Evolutionary conservation across 1,284 basidiomycete species (phyloP).

Genomic region (Tranzscheliella williamsii): DNA sequence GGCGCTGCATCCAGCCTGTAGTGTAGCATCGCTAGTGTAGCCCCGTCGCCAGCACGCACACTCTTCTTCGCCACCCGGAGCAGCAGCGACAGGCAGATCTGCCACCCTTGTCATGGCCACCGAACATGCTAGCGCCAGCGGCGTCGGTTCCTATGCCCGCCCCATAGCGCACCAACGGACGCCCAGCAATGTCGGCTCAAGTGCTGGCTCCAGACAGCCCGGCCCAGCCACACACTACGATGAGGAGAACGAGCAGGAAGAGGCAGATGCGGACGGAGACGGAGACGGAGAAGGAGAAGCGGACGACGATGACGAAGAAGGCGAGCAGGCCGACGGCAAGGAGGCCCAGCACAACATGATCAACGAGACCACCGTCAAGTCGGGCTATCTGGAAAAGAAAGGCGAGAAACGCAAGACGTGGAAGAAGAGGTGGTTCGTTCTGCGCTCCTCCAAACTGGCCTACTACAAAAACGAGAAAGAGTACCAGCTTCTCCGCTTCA

Average conservation of each 20-base stretch:
- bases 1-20: too few species aligned
- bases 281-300: conserved; percentile 39
- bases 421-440: conserved; percentile 99
- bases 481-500: conserved; percentile 77
- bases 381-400: conserved; percentile 91
- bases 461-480: conserved; percentile 88
- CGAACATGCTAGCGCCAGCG: too few species aligned
- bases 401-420: conserved; percentile 96
- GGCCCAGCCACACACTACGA: conserved; percentile 3
- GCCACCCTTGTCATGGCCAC: too few species aligned
- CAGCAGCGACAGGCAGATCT: too few species aligned
- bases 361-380: conserved; percentile 77
- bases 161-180: too few species aligned
- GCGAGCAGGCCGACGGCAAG: conserved; percentile 71
- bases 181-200: too few species aligned
- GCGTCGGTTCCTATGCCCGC: too few species aligned
- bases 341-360: conserved; percentile 60
- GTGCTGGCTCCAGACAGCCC: too few species aligned
- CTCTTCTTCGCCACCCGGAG: too few species aligned
- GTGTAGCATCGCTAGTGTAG: too few species aligned
- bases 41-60: too few species aligned
- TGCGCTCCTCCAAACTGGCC: conserved; percentile 85
- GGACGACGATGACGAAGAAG: conserved; percentile 75
- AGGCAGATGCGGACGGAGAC: conserved; percentile 16
- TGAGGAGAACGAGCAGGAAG: too few species aligned